Evolutionary conservation across 441 rosid species (phyloP).

Genomic region (Euphorbia schlechtendalii): DNA sequence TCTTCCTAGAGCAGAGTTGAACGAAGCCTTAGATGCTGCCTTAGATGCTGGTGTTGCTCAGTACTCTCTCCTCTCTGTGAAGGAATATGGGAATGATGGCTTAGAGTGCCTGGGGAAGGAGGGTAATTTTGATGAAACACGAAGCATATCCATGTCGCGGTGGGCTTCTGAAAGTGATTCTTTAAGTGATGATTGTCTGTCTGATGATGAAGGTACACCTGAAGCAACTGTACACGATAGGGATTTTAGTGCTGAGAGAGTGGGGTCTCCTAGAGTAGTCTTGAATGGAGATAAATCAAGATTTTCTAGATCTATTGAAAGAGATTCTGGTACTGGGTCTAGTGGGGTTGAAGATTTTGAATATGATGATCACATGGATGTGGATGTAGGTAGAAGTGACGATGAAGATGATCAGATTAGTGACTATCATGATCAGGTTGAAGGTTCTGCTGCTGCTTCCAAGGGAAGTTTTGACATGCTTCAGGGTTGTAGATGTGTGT

Average conservation of each 20-base stretch:
- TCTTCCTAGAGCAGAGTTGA: conserved; percentile 14
- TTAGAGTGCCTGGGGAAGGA: too few species aligned
- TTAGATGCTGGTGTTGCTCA: conserved; percentile 20
- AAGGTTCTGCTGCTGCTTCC: conserved; percentile 23
- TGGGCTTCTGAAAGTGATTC: conserved; percentile 63
- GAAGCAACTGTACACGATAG: conserved; percentile 14
- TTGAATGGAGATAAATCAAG: conserved; percentile 23
- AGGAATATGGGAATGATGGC: too few species aligned
- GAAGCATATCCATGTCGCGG: conserved; percentile 51
- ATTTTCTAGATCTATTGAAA: conserved; percentile 27
- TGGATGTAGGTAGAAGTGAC: conserved; percentile 16
- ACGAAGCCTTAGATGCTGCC: too few species aligned
- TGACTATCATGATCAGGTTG: conserved; percentile 2
- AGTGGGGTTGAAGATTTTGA: conserved; percentile 23
- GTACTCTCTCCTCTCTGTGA: conserved; percentile 3
- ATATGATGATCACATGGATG: conserved; percentile 24
- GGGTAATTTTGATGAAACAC: conserved; percentile 29
- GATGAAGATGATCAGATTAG: conserved; percentile 7
- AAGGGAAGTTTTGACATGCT: conserved; percentile 49
- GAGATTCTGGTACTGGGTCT: conserved; percentile 18
- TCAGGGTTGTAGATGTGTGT: conserved; percentile 58
- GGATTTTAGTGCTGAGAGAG: conserved; percentile 34
- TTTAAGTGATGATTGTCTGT: conserved; percentile 20
- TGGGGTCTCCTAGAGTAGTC: conserved; percentile 31
- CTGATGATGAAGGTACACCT: conserved; percentile 24